phyloP scores from a whole-genome alignment of 2,329 filamentous ascomycete genomes.

The Penicillium sp. region DNA sequence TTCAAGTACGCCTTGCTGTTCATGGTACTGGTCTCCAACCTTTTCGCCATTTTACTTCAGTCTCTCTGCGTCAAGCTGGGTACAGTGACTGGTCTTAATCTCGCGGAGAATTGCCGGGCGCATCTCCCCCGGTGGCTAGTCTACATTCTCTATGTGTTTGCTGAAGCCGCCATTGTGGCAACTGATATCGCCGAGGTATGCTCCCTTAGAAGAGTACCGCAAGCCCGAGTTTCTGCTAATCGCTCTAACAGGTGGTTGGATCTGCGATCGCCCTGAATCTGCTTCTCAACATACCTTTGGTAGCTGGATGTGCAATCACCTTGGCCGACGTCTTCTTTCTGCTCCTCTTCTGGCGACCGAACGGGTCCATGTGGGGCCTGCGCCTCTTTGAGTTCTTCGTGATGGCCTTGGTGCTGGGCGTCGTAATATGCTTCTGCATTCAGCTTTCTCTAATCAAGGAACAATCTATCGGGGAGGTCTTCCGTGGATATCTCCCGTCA shows the following conservation, averaged over 20 bases:
- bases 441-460: constrained; percentile 53
- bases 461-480: constrained; percentile 52
- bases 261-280: constrained; percentile 58
- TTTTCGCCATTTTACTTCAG: constrained; percentile 50
- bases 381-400: constrained; percentile 56
- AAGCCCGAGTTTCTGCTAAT: constrained; percentile 1
- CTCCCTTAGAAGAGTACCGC: neutral
- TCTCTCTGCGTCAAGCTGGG: constrained; percentile 60
- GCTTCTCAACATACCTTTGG: constrained; percentile 52
- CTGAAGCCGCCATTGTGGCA: constrained; percentile 66
- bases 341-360: constrained; percentile 55
- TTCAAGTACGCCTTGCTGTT: constrained; percentile 48
- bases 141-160: constrained; percentile 59
- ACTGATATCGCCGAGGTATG: constrained; percentile 66
- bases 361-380: constrained; percentile 52
- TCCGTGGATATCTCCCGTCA: constrained; percentile 55
- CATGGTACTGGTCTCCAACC: constrained; percentile 48
- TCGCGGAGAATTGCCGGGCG: constrained; percentile 64
- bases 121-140: constrained; percentile 66
- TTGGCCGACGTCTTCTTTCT: constrained; percentile 57
- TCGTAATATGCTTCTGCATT: constrained; percentile 57
- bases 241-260: constrained; percentile 50
- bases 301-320: constrained; percentile 57
- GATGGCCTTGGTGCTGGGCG: constrained; percentile 53
- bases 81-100: constrained; percentile 65